These are phyloP conservation scores for Omphalea diandra DNA, from an alignment of 441 rosid genomes.

Conservation along the genomic window DNA sequence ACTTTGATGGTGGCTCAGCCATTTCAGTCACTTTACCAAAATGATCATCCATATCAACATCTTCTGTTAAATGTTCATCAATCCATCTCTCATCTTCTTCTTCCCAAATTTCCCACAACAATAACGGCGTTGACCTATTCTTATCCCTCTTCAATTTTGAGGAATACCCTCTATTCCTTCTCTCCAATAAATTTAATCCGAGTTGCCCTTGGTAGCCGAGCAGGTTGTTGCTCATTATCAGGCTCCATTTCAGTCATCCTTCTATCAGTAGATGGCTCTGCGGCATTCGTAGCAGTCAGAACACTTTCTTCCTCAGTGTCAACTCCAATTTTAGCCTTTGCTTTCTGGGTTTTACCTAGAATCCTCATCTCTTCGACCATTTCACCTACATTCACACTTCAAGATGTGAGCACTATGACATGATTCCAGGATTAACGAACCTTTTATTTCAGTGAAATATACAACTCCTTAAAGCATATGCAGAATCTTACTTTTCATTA, in stretches of 20 bases:
- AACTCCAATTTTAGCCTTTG: slow-evolving; percentile 4
- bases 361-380: slow-evolving; percentile 11
- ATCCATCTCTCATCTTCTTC: slow-evolving; percentile 64
- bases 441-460: not conserved
- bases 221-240: slow-evolving; percentile 15
- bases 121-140: slow-evolving; percentile 23
- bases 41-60: slow-evolving; percentile 59
- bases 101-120: slow-evolving; percentile 85
- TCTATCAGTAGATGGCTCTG: slow-evolving; percentile 25
- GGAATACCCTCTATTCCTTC: slow-evolving; percentile 18
- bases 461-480: too few relatives aligned
- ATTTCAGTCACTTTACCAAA: slow-evolving; percentile 46
- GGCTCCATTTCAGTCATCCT: slow-evolving; percentile 6
- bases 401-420: not conserved
- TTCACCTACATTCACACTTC: slow-evolving; percentile 28
- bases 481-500: too few relatives aligned
- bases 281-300: slow-evolving; percentile 13
- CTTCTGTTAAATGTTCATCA: slow-evolving; percentile 46
- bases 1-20: slow-evolving; percentile 63
- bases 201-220: slow-evolving; percentile 7
- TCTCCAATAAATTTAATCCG: not conserved
- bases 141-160: slow-evolving; percentile 34
- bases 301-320: slow-evolving; percentile 8
- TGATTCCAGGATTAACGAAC: not conserved
- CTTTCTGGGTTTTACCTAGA: slow-evolving; percentile 21